Base-by-base conservation (phyloP, 345 rosid genomes). In the Citrus reticulata region DNA sequence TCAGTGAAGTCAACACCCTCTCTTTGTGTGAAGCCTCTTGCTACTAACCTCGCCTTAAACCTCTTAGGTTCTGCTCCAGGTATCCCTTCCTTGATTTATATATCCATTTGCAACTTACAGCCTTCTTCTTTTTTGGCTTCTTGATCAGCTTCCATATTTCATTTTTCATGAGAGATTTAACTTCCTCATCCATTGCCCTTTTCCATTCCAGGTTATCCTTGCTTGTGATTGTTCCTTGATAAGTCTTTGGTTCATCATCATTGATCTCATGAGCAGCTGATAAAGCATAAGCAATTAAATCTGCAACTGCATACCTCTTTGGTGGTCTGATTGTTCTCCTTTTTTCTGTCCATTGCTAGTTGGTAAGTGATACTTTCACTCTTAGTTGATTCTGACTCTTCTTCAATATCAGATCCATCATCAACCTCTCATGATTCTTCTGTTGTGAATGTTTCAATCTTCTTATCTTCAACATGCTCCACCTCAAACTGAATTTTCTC, bases 31-130 rank as follows among this genome's bases (percentile, higher is more conserved):
- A n/a, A 59, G 0, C 14, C 63, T n/a, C 7, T 22, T 0, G 11
- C 29, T 1, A 59, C 63, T 2, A 59, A 0, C 7, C 4, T 59
- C 3, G 63, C 29, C 2, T 59, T 59, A 0, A 59, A n/a, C 1
- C 27, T n/a, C 0, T 9, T 4, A 0, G 25, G 25, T 20, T 59
- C 5, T 2, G 11, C 29, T 0, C n/a, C 7, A 1, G 1, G 24
- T 2, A 59, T 22, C 8, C 63, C 11, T n/a, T 58, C 9, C 0
- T n/a, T 59, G 6, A 59, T 3, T 22, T 59, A 3, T 8, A 59
- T 9, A 59, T 59, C 29, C 40, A 6, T 9, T 22, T 59, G 8
- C 14, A 59, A 1, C 13, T n/a, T 7, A 59, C 11, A 7, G 0
- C 0, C 8, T 22, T 59, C 9, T n/a, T 9, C 3, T 3, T 24